phyloP scores from a whole-genome alignment of 2,329 filamentous ascomycete species.

The Aspergillus sojae region DNA sequence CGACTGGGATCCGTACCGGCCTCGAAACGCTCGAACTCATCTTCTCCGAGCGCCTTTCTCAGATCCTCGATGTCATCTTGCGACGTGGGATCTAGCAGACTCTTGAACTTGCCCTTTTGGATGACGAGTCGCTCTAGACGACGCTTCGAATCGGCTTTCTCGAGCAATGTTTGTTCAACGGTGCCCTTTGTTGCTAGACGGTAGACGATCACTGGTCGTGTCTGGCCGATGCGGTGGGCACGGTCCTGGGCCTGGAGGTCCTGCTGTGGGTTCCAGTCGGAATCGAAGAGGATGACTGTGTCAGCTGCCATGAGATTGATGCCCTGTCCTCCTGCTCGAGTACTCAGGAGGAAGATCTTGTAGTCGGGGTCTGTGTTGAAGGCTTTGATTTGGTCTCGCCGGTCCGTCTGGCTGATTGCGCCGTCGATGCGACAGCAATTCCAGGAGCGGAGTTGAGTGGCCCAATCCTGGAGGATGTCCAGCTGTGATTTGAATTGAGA shows the following conservation, averaged over 20 bases:
- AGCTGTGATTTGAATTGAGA: conserved; percentile 95
- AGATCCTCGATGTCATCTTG: conserved; percentile 62
- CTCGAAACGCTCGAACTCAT: conserved; percentile 71
- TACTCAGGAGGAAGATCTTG: conserved; percentile 85
- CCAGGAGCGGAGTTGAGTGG: conserved; percentile 75
- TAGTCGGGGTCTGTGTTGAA: conserved; percentile 69
- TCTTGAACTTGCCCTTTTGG: conserved; percentile 83
- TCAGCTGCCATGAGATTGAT: conserved; percentile 93
- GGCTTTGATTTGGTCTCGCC: conserved; percentile 69
- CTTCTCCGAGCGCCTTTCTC: conserved; percentile 65
- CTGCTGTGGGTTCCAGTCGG: conserved; percentile 93
- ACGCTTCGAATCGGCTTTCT: conserved; percentile 88
- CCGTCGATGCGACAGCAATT: conserved; percentile 89
- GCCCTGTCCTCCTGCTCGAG: conserved; percentile 87
- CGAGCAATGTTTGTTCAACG: conserved; percentile 83
- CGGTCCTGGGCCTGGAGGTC: conserved; percentile 96
- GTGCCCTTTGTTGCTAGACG: conserved; percentile 91
- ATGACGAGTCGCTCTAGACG: conserved; percentile 93
- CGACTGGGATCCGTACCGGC: conserved; percentile 57
- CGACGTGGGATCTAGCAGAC: conserved; percentile 61
- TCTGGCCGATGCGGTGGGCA: conserved; percentile 93
- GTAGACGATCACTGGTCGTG: conserved; percentile 86
- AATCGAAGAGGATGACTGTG: conserved; percentile 89
- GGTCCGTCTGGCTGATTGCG: conserved; percentile 72
- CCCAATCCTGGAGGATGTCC: conserved; percentile 88